These are phyloP conservation scores for Neurospora pannonica DNA, from an alignment of 495 filamentous ascomycete genomes.

Conservation along the genomic window DNA sequence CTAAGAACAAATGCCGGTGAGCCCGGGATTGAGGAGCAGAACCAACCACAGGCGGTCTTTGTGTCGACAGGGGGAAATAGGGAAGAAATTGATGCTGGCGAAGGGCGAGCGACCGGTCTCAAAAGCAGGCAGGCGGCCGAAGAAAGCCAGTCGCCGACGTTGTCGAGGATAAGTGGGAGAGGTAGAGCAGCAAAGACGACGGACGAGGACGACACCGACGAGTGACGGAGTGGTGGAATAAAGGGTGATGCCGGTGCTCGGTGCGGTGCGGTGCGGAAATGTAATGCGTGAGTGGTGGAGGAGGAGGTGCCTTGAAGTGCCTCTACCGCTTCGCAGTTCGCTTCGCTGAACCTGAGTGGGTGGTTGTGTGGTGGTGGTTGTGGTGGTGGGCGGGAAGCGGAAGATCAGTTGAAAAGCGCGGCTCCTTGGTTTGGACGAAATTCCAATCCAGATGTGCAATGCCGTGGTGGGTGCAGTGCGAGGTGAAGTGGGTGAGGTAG, in stretches of 20 bases:
- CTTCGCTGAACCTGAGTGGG: not conserved
- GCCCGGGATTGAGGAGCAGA: not conserved
- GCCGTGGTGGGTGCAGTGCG: not conserved
- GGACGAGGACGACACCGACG: not conserved
- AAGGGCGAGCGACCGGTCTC: not conserved
- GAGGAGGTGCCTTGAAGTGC: not conserved
- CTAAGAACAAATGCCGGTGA: not conserved
- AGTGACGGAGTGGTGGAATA: not conserved
- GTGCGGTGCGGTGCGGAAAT: not conserved
- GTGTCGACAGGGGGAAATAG: not conserved
- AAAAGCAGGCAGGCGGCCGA: not conserved
- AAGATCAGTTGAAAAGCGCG: not conserved
- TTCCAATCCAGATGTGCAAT: not conserved
- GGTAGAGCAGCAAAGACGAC: not conserved
- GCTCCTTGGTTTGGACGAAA: not conserved
- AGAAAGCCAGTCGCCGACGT: not conserved
- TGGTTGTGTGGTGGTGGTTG: not conserved
- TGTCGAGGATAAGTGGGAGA: not conserved
- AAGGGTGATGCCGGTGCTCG: not conserved
- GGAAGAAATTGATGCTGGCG: not conserved
- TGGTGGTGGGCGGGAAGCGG: not conserved
- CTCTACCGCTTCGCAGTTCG: not conserved
- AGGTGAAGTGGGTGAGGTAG: not conserved
- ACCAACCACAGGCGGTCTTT: not conserved
- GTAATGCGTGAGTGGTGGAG: not conserved